phyloP scores from a whole-genome alignment of 306 rosid species.

The Cajanus cajan region DNA sequence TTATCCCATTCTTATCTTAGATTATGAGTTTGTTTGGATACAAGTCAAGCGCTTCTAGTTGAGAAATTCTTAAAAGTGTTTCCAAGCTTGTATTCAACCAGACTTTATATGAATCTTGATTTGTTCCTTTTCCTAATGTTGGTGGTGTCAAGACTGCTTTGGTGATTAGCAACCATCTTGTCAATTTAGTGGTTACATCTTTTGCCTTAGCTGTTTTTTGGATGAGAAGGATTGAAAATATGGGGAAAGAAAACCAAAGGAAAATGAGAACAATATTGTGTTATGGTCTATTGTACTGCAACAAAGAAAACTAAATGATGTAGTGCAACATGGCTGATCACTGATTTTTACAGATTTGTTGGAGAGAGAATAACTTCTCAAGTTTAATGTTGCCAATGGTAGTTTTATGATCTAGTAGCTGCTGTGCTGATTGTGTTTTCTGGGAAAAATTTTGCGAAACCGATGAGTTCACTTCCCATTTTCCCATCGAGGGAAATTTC shows the following conservation, averaged over 20 bases:
- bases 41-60: no score
- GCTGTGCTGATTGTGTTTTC: background rate
- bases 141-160: background rate
- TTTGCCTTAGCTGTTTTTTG: background rate
- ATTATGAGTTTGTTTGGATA: no score
- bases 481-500: background rate
- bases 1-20: background rate
- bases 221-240: background rate
- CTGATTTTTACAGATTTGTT: background rate
- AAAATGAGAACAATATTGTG: background rate
- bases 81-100: no score
- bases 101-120: background rate
- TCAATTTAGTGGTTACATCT: background rate
- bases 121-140: background rate
- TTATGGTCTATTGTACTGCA: background rate
- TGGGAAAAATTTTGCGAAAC: background rate
- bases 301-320: background rate
- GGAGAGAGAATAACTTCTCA: background rate
- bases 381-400: background rate
- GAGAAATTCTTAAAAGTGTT: no score
- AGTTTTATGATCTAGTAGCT: background rate
- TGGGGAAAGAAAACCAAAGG: background rate
- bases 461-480: background rate
- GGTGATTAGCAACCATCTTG: background rate
- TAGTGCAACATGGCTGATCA: background rate